Evolutionary conservation across 2,329 filamentous ascomycete genomes (phyloP), one percentile per base, ranked within the genome.

Genomic region (Cercospora canescens): DNA sequence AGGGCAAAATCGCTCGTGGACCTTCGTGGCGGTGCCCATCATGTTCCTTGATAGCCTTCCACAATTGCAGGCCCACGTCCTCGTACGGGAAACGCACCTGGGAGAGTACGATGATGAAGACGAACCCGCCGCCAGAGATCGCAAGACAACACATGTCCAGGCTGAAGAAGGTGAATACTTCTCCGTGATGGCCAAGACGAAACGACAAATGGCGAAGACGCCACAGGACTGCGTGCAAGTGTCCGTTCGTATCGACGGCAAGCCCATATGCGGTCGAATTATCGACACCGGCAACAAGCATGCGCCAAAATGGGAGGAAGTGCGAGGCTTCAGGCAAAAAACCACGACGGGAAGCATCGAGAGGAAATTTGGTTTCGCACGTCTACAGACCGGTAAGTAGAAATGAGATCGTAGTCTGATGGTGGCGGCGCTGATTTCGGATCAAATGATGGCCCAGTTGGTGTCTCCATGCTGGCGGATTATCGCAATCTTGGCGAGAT

Each of bases 401-500:
- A n/a, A n/a, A n/a, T n/a, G n/a, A 54, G 2, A 32, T n/a, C 12
- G 21, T 7, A 21, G 39, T 21, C 2, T 12, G 6, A 16, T 4
- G 16, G n/a, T 32, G 11, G 24, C 21, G 2, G 55, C 2, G 34
- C 63, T 68, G 21, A 67, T 3, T 0, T 11, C 12, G 8, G 26
- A 6, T 9, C 16, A 69, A 67, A 39, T 12, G 72, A 70, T 18
- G 70, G 66, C 12, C 21, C 63, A 2, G 24, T 60, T 1, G 56
- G 54, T 11, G 56, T 52, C 0, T 8, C 45, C 5, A 63, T 61
- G 11, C 6, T 59, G 6, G 62, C 58, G 4, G 58, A 69, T 2
- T 59, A 69, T 12, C 65, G 67, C 37, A 6, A 67, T 1, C 34
- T 75, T 1, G 73, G 73, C 6, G 62, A 66, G 14, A 61, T 75